A percentile compares a stretch with the other conserved stretches of the same genome.
Conservation (phyloP, 345 rosid species). For the Eucalyptus caleyi region DNA sequence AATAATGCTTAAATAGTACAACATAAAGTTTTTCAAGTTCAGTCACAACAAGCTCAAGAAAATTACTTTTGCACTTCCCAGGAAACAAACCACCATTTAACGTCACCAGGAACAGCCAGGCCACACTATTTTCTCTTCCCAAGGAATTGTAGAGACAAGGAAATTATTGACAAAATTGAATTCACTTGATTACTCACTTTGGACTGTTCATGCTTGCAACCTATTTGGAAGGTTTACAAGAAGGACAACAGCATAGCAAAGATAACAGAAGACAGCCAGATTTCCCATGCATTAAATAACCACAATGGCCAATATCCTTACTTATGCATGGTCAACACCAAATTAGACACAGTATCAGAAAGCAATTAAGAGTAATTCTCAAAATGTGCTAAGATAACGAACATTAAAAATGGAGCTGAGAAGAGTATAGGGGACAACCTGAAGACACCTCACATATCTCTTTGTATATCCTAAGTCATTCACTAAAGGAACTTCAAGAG, state of each 20-base stretch:
- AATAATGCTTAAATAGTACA: background rate
- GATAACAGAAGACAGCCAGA: background rate
- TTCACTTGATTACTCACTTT: background rate
- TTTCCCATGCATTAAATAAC: background rate
- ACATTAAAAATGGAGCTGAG: background rate
- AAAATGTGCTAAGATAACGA: background rate
- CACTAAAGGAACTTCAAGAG: conserved; percentile 93
- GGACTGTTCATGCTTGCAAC: background rate
- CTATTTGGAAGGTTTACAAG: background rate
- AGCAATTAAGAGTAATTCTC: background rate
- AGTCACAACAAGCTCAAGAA: background rate
- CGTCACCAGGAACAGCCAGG: background rate
- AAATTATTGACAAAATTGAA: background rate
- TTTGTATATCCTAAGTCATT: conserved; percentile 99
- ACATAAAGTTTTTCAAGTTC: background rate
- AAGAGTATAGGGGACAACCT: conserved; percentile 29
- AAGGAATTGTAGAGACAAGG: background rate
- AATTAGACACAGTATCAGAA: background rate
- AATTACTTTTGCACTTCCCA: background rate
- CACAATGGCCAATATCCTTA: background rate
- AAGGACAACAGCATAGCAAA: background rate
- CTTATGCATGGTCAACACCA: background rate
- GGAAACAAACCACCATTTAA: background rate
- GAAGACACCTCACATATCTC: conserved; percentile 97
- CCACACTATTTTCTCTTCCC: background rate